Conservation (phyloP, 2,329 filamentous ascomycete genomes). For the Aspergillus caelatus region DNA sequence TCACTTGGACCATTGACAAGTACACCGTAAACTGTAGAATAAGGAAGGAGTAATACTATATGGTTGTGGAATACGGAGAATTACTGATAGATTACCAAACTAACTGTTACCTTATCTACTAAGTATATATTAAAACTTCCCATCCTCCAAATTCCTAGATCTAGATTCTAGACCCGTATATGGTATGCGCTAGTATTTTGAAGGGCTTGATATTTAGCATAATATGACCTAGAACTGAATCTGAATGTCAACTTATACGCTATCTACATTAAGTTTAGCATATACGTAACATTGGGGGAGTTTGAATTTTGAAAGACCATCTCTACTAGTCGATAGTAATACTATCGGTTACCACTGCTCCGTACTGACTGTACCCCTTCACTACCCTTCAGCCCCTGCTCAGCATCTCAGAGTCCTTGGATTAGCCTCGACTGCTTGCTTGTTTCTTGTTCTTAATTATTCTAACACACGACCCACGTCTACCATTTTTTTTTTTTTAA, state of each 20-base stretch:
- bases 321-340: neutral
- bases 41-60: too few species aligned
- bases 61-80: too few species aligned
- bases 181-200: neutral
- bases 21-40: too few species aligned
- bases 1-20: too few species aligned
- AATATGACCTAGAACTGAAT: neutral
- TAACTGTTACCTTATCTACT: too few species aligned
- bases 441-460: slow-evolving; percentile 6
- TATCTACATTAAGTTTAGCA: neutral
- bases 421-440: neutral
- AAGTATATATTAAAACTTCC: too few species aligned
- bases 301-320: neutral
- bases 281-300: neutral
- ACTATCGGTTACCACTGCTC: neutral
- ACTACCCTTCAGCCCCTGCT: neutral
- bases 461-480: slow-evolving; percentile 5
- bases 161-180: neutral
- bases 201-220: neutral
- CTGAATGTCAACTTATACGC: neutral
- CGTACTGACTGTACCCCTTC: neutral
- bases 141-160: too few species aligned
- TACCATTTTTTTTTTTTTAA: neutral
- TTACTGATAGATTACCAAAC: too few species aligned
- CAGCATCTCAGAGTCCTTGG: neutral